Evolutionary conservation across 805 yeast genomes (phyloP).

Genomic region (Schwanniomyces polymorphus): DNA sequence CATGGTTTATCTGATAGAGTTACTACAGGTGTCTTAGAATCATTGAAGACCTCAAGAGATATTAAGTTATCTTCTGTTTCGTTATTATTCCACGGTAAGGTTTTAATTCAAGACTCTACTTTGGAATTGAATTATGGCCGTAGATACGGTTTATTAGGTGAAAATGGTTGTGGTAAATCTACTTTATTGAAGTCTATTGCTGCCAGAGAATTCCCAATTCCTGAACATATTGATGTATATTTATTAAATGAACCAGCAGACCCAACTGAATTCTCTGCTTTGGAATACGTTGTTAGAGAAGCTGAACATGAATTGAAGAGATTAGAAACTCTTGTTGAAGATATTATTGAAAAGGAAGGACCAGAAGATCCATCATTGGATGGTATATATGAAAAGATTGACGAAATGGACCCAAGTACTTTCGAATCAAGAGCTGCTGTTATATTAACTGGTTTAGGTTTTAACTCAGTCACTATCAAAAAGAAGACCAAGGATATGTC

Average conservation of each 20-base stretch:
- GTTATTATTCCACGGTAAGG: constrained; percentile 95
- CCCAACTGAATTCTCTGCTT: constrained; percentile 86
- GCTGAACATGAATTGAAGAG: constrained; percentile 92
- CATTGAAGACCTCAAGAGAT: constrained; percentile 90
- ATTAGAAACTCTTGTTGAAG: constrained; percentile 89
- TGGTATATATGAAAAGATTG: constrained; percentile 91
- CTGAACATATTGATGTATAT: constrained; percentile 87
- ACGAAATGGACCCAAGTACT: constrained; percentile 92
- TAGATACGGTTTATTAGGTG: constrained; percentile 96
- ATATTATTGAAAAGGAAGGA: constrained; percentile 84
- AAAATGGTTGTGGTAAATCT: constrained; percentile 98
- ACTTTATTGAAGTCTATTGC: constrained; percentile 92
- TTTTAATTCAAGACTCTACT: constrained; percentile 85
- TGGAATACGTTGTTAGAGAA: constrained; percentile 95
- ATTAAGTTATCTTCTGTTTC: constrained; percentile 88
- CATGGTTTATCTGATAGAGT: constrained; percentile 96
- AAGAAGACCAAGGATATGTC: constrained; percentile 98
- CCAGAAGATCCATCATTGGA: constrained; percentile 89
- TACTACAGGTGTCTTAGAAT: constrained; percentile 93
- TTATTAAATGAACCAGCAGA: constrained; percentile 97
- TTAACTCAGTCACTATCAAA: constrained; percentile 79
- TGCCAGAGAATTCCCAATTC: constrained; percentile 94
- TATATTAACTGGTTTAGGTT: constrained; percentile 95
- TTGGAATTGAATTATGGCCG: constrained; percentile 96
- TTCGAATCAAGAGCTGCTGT: constrained; percentile 96